Base-by-base conservation (phyloP, 139 green algal genomes). In the Tetraselmis striata region DNA sequence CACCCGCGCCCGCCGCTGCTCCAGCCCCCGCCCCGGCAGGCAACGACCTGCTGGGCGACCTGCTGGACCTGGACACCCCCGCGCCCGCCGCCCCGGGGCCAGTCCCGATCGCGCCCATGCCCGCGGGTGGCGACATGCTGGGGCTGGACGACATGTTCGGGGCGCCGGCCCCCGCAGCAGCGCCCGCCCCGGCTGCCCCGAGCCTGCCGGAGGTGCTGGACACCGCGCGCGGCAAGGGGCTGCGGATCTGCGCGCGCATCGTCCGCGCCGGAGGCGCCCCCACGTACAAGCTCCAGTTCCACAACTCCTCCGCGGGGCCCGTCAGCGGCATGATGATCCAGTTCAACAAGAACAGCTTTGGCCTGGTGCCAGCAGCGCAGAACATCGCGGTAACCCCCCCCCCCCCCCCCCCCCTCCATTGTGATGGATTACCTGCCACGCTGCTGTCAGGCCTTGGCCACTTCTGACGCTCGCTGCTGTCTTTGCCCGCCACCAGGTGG, bases 311-410 rank as follows among this genome's bases (percentile, higher is more conserved):
- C 26, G 75, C 79, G 2, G 58, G 76, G 0, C 75, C 88, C 0
- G 77, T 98, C 77, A 92, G 97, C 86, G 94, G 93, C 5, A 94
- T 98, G 77, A 97, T 98, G 94, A 92, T 99, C 27, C 91, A 95
- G 83, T 93, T 98, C 78, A 99, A 99, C 90, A 95, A 93, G 82
- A 98, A 98, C 87, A 87, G 83, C 30, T 97, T 97, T 80, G 96
- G 96, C 18, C 83, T 99, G 29, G 84, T 86, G 22, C 93, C 95
- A 23, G 83, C 79, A 2, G 86, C 88, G 32, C 91, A 95, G 82
- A 80, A 83, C 23, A 58, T 92, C 2, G 26, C 59, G 27, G 77
- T 92, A 28, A 31, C 28, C 28, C 26, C 18, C n/a, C 18, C 45
- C 45, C 45, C 45, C 45, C 45, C 18, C 45, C 45, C 45, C 45